Base-by-base conservation (phyloP, 768 basidiomycete genomes). In the Leccinum obscurum region DNA sequence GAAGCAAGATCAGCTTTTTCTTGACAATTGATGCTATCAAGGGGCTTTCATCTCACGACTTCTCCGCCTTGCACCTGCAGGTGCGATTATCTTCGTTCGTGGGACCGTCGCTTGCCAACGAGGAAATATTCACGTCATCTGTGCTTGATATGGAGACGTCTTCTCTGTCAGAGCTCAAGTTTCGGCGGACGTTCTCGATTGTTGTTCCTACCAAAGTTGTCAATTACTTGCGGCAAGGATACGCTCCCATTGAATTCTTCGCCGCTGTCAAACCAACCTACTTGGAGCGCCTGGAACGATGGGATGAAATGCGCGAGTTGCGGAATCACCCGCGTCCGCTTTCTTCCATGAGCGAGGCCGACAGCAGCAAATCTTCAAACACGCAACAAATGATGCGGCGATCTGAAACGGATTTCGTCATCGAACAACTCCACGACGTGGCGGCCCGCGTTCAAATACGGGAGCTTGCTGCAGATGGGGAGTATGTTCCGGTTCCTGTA, bases 271-370 rank as follows among this genome's bases (percentile, higher is more conserved):
- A 85, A 54, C 84, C 92, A 14, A 89, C 87, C 15, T 98, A 96
- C 73, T 73, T 98, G 65, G 90, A 93, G 62, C 85, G 93, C 6
- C 77, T 98, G 75, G 93, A 95, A 68, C 84, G 90, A 58, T 97
- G 94, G 95, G 96, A 98, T 69, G 91, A 95, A 70, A 82, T 92
- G 80, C 85, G 94, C 35, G 95, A 98, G 64, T 85, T 89, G 52
- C 84, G 85, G 63, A 75, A 78, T 60, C 77, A 70, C 68, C 76
- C 75, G 62, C 72, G 62, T 39, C 73, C 79, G 48, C 70, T 77
- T 51, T 75, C 71, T 56, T 56, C 70, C 26, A 60, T 55, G 30
- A 66, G 67, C 39, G 70, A 69, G 52, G 22, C 59, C 3, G 82
- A 84, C 51, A 75, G 65, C 51, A 75, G 65, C 63, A 74, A 72